phyloP scores from a whole-genome alignment of 2,329 filamentous ascomycete genomes.

The Diaporthe humulicola region DNA sequence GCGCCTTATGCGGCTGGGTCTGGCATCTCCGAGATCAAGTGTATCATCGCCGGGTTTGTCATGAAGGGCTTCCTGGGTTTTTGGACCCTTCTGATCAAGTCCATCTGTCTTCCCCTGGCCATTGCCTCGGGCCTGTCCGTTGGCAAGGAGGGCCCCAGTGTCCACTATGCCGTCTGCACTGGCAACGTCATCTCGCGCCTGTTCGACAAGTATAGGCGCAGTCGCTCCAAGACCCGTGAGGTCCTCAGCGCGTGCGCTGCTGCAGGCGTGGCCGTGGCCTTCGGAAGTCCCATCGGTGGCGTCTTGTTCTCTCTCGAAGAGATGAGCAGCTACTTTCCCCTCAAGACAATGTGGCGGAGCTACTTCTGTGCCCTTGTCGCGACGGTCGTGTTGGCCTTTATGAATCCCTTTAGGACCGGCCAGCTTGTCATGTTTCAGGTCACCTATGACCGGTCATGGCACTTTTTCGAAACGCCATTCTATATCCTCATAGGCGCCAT shows the following conservation, averaged over 20 bases:
- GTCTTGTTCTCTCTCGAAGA: conserved; percentile 98
- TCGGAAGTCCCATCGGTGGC: conserved; percentile 96
- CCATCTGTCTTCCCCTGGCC: conserved; percentile 87
- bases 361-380: conserved; percentile 98
- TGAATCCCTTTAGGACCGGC: conserved; percentile 98
- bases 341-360: conserved; percentile 98
- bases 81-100: conserved; percentile 95
- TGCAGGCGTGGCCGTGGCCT: conserved; percentile 95
- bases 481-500: conserved; percentile 94
- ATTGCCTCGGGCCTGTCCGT: conserved; percentile 96
- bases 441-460: conserved; percentile 94
- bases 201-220: conserved; percentile 92
- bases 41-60: conserved; percentile 97
- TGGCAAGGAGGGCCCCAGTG: conserved; percentile 96
- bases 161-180: conserved; percentile 98
- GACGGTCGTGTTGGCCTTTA: conserved; percentile 90
- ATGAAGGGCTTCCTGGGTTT: conserved; percentile 98
- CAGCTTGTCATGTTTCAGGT: conserved; percentile 99
- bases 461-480: conserved; percentile 96
- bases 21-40: conserved; percentile 99
- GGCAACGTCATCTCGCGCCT: conserved; percentile 95
- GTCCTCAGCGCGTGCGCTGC: conserved; percentile 95
- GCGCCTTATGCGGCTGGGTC: conserved; percentile 97
- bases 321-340: conserved; percentile 95
- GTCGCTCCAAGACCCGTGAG: conserved; percentile 94